These are phyloP conservation scores for carrot (Daucus carota) DNA, from an alignment of 129 eudicot species.

Conservation along the genomic window DH1_v3.0 NC_030388.2:25706501-25707000, in stretches of 20 bases:
- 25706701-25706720: background rate
- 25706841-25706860: constrained; percentile 20
- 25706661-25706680: background rate
- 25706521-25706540: background rate
- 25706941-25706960: background rate
- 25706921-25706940: constrained; percentile 24
- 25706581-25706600: background rate
- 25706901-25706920: constrained; percentile 8
- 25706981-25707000: background rate
- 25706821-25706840: background rate
- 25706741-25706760: background rate
- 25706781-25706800: constrained; percentile 22
- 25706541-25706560: background rate
- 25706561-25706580: background rate
- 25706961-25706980: background rate
- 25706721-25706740: background rate
- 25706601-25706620: background rate
- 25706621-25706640: background rate
- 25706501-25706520: background rate
- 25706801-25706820: constrained; percentile 19
- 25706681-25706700: background rate
- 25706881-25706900: background rate
- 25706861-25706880: constrained; percentile 14
- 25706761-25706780: background rate
- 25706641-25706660: background rate